Base-by-base conservation (phyloP, 768 basidiomycete genomes). In the Hemileccinum rubropunctum region DNA sequence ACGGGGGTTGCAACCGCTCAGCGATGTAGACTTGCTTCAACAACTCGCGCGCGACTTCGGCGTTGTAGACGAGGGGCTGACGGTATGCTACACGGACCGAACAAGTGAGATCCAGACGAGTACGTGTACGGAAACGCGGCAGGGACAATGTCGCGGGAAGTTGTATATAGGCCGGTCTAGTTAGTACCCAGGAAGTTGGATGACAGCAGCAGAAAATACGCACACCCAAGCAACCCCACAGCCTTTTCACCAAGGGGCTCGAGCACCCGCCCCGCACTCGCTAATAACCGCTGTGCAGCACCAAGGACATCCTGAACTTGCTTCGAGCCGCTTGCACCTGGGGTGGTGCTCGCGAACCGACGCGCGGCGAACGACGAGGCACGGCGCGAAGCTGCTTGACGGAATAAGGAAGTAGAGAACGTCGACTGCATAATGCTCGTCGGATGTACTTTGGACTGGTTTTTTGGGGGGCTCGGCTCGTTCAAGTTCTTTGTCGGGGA, bases 1-100 rank as follows among this genome's bases (percentile, higher is more conserved):
- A 77, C 13, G 91, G 92, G 11, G 88, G 90, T 47, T 70, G 69
- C 36, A 78, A 64, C 47, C 71, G 71, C 69, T 91, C 89, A 34
- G 78, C 76, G 47, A 79, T 61, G 69, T 91, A 91, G 45, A 91
- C 74, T 53, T 87, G 84, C 71, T 88, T 89, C 45, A 79, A 61
- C 42, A 95, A 58, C 63, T 93, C 91, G 45, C 84, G 81, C 17
- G 81, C 75, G 42, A 95, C 89, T 46, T 84, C 64, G 26, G 88
- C 72, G 73, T 93, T 92, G 76, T 92, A 93, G 26, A 80, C 52
- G 32, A 93, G 63, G 5, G 91, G 90, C 62, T 88, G 77, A 53
- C 82, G 82, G 74, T 91, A 91, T 10, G 83, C 91, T 82, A 52
- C 32, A 20, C 5, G 15, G 27, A 18, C 41, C 40, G 8, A 37